Evolutionary conservation across 2,329 filamentous ascomycete genomes (phyloP), one percentile per base, ranked within the genome.

Genomic region (Venturia carpophila): DNA sequence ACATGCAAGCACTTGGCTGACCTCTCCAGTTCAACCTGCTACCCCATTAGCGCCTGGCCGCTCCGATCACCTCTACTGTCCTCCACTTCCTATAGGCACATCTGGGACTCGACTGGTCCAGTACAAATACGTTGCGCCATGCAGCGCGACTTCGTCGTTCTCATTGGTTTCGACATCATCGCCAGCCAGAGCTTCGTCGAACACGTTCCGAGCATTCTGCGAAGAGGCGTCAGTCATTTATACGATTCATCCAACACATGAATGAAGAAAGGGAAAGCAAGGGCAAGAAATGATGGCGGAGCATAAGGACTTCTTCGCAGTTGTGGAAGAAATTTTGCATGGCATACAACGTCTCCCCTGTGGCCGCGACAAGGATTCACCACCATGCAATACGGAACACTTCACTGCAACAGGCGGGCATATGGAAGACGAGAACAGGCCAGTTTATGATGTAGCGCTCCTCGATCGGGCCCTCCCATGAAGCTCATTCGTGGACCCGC

Each of bases 111-210:
- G 77, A 9, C 72, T 75, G 24, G 86, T 85, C 87, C 87, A 91
- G 11, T 79, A 82, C 70, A 85, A 80, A 71, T 83, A 83, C 15
- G 87, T 89, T 64, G 79, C 74, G 3, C 86, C 87, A 75, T 90
- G 86, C 55, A 89, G 72, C 21, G 82, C 81, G 63, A 90, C 78
- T 73, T 88, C 81, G 0, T 85, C 86, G 64, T 82, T 79, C 6
- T 82, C 82, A 68, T 90, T 87, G 66, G 77, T 79, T 70, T 83
- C 80, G 0, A 82, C 83, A 66, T 84, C 83, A 1, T 77, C 75
- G 17, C 74, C 77, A 39, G 78, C 76, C 67, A 90, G 68, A 10
- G 82, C 81, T 62, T 83, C 79, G 64, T 83, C 78, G 63, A 85
- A 81, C 67, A 87, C 81, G 66, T 76, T 74, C 55, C 76, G 77